Base-by-base conservation (phyloP, 345 rosid species). In the Hibiscus mutabilis region DNA sequence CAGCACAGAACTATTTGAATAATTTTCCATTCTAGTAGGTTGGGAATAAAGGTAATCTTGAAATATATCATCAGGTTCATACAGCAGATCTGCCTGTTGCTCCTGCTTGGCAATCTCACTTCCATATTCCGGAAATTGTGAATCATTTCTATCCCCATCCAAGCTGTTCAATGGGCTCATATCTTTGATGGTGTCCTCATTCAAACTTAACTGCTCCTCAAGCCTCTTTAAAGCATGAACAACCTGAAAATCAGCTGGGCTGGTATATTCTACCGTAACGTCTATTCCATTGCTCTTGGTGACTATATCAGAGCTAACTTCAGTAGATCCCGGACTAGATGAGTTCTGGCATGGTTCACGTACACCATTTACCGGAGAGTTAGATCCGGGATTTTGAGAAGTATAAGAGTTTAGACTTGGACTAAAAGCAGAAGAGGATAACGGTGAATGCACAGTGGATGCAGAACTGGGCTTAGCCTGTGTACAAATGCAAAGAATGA, bases 151-250 rank as follows among this genome's bases (percentile, higher is more conserved):
- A 73, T 79, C 68, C 58, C 66, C 85, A 57, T 81, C 82, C 75
- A 77, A 81, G 73, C 10, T 7, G 25, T 40, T 52, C 19, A 75
- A 67, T 37, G 82, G 80, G 71, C 68, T 84, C 52, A 91, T 71
- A 29, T 84, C 84, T 71, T 80, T 52, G 44, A 77, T 61, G 12
- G 57, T 66, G 71, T 92, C 97, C 25, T 89, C 96, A 70, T 86
- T 83, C 70, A 92, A 80, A 82, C 99, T 95, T 73, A 95, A 83
- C 79, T 90, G 97, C 84, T 87, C 86, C 73, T 88, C 86, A 78
- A 95, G 79, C 78, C 77, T 86, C 80, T 84, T 82, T 73, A 94
- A 70, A 73, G 86, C 95, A 72, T 83, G 81, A 82, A 66, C 74
- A 69, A 81, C 82, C 24, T 85, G 77, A 64, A 67, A 66, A 29